A percentile compares a stretch with the other conserved stretches of the same genome.
These are phyloP conservation scores for Aspergillus saccharolyticus DNA, from an alignment of 495 filamentous ascomycete genomes.

Conservation along the genomic window DNA sequence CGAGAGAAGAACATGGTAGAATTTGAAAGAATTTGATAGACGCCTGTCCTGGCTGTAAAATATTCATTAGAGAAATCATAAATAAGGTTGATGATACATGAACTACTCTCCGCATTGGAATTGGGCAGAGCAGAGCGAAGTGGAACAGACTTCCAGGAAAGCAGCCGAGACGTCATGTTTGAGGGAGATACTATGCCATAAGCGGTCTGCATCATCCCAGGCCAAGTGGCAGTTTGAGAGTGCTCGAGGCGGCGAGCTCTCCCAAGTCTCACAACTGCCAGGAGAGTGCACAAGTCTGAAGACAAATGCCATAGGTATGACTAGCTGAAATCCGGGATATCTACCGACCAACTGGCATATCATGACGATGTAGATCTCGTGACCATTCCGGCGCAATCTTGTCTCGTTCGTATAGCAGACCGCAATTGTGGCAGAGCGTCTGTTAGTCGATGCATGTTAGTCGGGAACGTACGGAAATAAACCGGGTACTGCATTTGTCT, in stretches of 20 bases:
- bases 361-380: constrained; percentile 65
- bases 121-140: background rate
- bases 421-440: constrained; percentile 94
- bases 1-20: too few relatives aligned
- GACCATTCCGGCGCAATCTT: constrained; percentile 79
- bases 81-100: constrained; percentile 19
- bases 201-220: too few relatives aligned
- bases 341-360: constrained; percentile 41
- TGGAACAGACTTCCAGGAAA: background rate
- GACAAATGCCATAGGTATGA: too few relatives aligned
- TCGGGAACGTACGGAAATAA: background rate
- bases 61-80: constrained; percentile 26
- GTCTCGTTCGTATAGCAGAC: constrained; percentile 80
- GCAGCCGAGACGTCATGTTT: background rate
- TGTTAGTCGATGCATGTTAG: constrained; percentile 29
- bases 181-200: background rate
- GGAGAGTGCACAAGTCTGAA: too few relatives aligned
- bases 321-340: background rate
- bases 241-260: too few relatives aligned
- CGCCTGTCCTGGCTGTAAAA: constrained; percentile 18
- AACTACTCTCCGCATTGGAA: constrained; percentile 15
- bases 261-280: too few relatives aligned
- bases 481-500: constrained; percentile 24
- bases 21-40: too few relatives aligned
- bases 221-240: too few relatives aligned